Base-by-base conservation (phyloP, 306 rosid genomes). In the Cicer pinnatifidum region DNA sequence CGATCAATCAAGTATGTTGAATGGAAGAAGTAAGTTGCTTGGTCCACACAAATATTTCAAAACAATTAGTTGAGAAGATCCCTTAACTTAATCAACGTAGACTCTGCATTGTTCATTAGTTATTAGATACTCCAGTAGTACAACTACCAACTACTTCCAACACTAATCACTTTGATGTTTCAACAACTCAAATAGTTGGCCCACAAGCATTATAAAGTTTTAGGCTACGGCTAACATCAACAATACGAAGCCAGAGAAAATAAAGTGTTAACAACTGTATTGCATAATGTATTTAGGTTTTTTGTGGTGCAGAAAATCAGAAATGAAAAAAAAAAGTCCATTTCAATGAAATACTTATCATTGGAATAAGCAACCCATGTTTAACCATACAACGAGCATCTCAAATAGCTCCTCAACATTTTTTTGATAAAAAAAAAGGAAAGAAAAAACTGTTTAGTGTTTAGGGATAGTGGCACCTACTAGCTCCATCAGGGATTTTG, bases 401-500 rank as follows among this genome's bases (percentile, higher is more conserved):
- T 72, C 67, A 76, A 43, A 28, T 46, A 68, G 57, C 54, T 45
- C 15, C 7, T 23, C 4, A 0, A 46, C 19, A 46, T 23, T 43
- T 35, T 37, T 60, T 33, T 33, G 5, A 9, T 9, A 1, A 5
- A 37, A 43, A 74, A 0, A 37, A 4, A 5, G 66, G 17, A 70
- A 51, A 38, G 9, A 57, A 23, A 67, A 19, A 61, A 46, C n/a
- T 44, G 57, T 73, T 58, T 58, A 3, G 57, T 44, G 57, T 73
- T 58, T 58, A 3, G 57, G 71, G 43, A 81, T 37, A 76, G 33
- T 40, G 81, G 76, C 82, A 83, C 85, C 6, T 86, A 94, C 99
- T 53, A 94, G 92, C 73, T 91, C 89, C 86, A 82, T 58, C 45
- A 94, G 90, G 63, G 93, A 91, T 62, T 89, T 91, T 38, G 93